Evolutionary conservation across 1,139 yeast genomes (phyloP).

Genomic region (Geotrichum candidum): DNA sequence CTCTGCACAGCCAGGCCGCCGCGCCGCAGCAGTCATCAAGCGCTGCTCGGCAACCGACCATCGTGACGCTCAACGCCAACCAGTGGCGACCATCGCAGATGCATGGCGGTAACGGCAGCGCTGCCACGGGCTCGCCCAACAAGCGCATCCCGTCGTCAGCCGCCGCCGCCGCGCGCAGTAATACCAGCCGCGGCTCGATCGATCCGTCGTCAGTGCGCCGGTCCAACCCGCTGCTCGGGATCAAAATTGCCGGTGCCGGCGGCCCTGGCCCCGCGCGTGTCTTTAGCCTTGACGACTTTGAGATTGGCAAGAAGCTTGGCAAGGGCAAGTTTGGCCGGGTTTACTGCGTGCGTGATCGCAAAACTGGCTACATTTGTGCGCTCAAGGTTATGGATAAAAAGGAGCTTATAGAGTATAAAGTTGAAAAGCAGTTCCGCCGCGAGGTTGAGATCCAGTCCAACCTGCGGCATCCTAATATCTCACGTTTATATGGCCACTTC

Average conservation of each 20-base stretch:
- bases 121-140: background rate
- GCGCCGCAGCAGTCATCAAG: constrained; percentile 19
- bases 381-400: constrained; percentile 82
- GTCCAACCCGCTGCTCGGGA: constrained; percentile 29
- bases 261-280: constrained; percentile 20
- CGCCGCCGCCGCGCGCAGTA: constrained; percentile 9
- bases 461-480: constrained; percentile 65
- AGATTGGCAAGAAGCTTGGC: constrained; percentile 81
- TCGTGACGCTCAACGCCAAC: constrained; percentile 23
- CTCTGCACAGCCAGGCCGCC: constrained; percentile 29
- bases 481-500: constrained; percentile 81
- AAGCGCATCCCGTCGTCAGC: constrained; percentile 6
- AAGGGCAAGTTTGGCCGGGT: constrained; percentile 93
- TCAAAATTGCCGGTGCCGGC: constrained; percentile 12
- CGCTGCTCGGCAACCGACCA: constrained; percentile 11
- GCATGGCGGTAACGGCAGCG: constrained; percentile 17
- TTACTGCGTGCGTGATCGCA: constrained; percentile 75
- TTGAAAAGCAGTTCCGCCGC: constrained; percentile 82
- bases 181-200: constrained; percentile 11
- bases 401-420: constrained; percentile 66
- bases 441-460: constrained; percentile 88
- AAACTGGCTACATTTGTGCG: constrained; percentile 78
- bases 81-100: constrained; percentile 27
- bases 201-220: constrained; percentile 24
- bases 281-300: constrained; percentile 57